Percentiles rank a stretch among this genome's conserved stretches.
Evolutionary conservation across 768 basidiomycete species (phyloP).

Genomic region (Mycena belliarum): DNA sequence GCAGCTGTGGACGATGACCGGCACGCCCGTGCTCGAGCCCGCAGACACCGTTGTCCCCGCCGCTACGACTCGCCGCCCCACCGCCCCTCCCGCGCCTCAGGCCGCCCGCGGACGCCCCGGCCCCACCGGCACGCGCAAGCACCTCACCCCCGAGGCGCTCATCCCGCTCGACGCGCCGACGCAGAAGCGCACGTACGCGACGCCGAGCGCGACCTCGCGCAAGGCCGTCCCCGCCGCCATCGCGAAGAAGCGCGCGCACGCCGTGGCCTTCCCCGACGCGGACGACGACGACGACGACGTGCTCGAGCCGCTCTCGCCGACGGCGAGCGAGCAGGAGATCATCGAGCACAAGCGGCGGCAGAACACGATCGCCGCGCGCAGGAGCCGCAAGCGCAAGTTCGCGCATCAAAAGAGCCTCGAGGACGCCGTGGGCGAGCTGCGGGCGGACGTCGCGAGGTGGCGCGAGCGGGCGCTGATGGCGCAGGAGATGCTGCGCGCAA

Average conservation of each 20-base stretch:
- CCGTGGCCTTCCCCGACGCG: slow-evolving; percentile 34
- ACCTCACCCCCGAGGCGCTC: slow-evolving; percentile 48
- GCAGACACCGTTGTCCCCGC: slow-evolving; percentile 1
- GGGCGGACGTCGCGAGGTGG: slow-evolving; percentile 52
- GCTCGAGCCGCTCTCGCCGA: slow-evolving; percentile 25
- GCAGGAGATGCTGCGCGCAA: slow-evolving; percentile 44
- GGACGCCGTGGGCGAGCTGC: slow-evolving; percentile 38
- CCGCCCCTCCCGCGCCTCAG: slow-evolving; percentile 10
- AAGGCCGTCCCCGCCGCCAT: slow-evolving; percentile 59
- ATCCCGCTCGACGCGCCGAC: slow-evolving; percentile 58
- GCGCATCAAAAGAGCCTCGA: slow-evolving; percentile 61
- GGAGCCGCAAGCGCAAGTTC: slow-evolving; percentile 64
- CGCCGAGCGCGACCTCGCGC: slow-evolving; percentile 53
- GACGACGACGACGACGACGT: slow-evolving; percentile 37
- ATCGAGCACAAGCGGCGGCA: slow-evolving; percentile 67
- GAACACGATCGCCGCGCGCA: slow-evolving; percentile 70
- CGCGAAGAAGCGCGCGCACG: slow-evolving; percentile 42
- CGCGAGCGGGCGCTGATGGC: slow-evolving; percentile 37
- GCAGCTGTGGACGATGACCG: slow-evolving; percentile 7
- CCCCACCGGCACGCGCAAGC: slow-evolving; percentile 51
- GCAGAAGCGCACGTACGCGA: slow-evolving; percentile 55
- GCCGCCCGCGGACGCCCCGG: background rate
- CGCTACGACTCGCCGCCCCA: background rate
- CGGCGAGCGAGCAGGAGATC: slow-evolving; percentile 44
- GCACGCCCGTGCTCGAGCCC: slow-evolving; percentile 14